Percentiles rank a stretch among this genome's conserved stretches.
Evolutionary conservation across 129 eudicot species (phyloP).

Genomic region (Dittrichia graveolens): DNA sequence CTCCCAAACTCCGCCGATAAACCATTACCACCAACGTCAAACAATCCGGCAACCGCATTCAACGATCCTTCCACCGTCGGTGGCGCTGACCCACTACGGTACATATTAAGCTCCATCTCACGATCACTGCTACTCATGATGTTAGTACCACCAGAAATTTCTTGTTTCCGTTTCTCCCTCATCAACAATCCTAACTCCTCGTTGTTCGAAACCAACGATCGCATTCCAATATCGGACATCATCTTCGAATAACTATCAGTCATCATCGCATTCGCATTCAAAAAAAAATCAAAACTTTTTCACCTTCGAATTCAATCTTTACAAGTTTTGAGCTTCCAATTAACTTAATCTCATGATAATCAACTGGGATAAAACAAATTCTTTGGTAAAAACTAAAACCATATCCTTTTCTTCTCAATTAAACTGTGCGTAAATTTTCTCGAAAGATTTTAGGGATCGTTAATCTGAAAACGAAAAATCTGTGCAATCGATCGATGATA

Average conservation of each 20-base stretch:
- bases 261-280: conserved; percentile 43
- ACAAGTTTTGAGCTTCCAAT: neutral
- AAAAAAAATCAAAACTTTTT: conserved; percentile 33
- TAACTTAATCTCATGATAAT: conserved; percentile 27
- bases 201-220: conserved; percentile 49
- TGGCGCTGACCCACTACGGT: conserved; percentile 89
- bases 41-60: conserved; percentile 66
- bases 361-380: neutral
- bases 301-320: conserved; percentile 18
- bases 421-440: conserved; percentile 2
- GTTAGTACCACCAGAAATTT: conserved; percentile 25
- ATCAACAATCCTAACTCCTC: conserved; percentile 68
- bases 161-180: conserved; percentile 60
- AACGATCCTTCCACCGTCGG: conserved; percentile 89
- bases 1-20: conserved; percentile 27
- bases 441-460: conserved; percentile 1
- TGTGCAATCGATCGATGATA: conserved; percentile 15
- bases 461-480: neutral
- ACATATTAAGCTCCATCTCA: conserved; percentile 64
- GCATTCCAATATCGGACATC: conserved; percentile 67
- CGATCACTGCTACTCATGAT: conserved; percentile 38
- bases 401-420: neutral
- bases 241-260: conserved; percentile 70
- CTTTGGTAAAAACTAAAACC: conserved; percentile 4
- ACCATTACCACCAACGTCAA: conserved; percentile 43